Evolutionary conservation across 192 early-diverging fungal species (phyloP).

Genomic region (Jimgerdemannia flammicorona): DNA sequence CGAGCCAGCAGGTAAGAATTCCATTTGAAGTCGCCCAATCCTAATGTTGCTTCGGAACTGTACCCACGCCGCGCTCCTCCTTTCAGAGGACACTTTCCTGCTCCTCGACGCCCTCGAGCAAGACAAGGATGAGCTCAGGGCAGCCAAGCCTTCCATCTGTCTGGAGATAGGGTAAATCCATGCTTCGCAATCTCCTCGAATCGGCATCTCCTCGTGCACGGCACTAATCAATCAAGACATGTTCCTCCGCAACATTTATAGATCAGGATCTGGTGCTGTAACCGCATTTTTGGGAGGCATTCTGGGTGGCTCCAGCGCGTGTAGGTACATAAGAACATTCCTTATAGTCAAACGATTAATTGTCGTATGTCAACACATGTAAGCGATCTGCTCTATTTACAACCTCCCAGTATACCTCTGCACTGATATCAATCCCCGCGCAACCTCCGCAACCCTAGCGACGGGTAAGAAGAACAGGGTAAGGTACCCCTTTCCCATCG

Average conservation of each 20-base stretch:
- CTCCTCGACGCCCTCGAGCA: conserved; percentile 89
- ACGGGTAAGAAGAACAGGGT: conserved; percentile 57
- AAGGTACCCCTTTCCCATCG: neutral
- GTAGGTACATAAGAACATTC: conserved; percentile 21
- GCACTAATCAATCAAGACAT: neutral
- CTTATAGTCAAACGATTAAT: conserved; percentile 6
- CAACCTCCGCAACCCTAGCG: conserved; percentile 57
- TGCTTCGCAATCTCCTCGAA: neutral
- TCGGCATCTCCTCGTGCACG: neutral
- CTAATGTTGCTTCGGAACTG: neutral
- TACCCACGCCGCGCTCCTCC: neutral
- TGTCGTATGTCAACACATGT: no score
- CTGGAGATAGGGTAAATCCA: conserved; percentile 78
- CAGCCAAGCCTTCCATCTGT: conserved; percentile 57
- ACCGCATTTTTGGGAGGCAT: conserved; percentile 72
- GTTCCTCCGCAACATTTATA: conserved; percentile 8
- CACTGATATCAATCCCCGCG: conserved; percentile 83
- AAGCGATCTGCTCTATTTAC: neutral
- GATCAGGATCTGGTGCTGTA: conserved; percentile 82
- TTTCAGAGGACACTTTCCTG: conserved; percentile 88
- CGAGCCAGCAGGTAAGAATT: conserved; percentile 72
- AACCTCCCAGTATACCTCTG: conserved; percentile 44
- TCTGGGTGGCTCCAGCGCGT: conserved; percentile 32
- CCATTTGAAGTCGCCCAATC: neutral
- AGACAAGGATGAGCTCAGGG: conserved; percentile 53